Percentiles rank a stretch among this genome's conserved stretches.
Conservation (phyloP, 805 yeast genomes). For the Brettanomyces naardenensis region DNA sequence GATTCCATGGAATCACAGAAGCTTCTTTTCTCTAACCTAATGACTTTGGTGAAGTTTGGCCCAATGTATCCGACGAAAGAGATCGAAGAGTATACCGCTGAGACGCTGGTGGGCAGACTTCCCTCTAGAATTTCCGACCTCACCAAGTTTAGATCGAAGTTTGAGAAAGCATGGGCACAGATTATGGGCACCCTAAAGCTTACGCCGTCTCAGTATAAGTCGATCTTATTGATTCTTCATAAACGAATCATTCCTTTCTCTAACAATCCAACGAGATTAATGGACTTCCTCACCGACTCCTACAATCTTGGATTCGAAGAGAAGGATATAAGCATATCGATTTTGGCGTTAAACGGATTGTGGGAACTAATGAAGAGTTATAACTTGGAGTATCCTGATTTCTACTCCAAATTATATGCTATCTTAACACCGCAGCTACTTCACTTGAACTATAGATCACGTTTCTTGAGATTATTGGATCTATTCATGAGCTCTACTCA, state of each 20-base stretch:
- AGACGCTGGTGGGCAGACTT: slow-evolving; percentile 32
- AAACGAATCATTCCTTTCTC: slow-evolving; percentile 78
- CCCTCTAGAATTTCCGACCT: slow-evolving; percentile 31
- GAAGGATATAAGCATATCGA: slow-evolving; percentile 29
- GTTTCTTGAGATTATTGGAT: slow-evolving; percentile 84
- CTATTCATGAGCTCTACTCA: slow-evolving; percentile 82
- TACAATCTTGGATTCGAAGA: slow-evolving; percentile 40
- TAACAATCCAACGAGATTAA: slow-evolving; percentile 69
- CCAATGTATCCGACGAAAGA: slow-evolving; percentile 26
- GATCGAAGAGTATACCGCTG: slow-evolving; percentile 18
- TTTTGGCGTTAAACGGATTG: slow-evolving; percentile 79
- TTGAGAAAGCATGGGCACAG: slow-evolving; percentile 62
- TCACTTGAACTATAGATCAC: slow-evolving; percentile 72
- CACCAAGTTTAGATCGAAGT: slow-evolving; percentile 46
- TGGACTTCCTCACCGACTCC: slow-evolving; percentile 91
- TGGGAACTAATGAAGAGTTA: slow-evolving; percentile 75
- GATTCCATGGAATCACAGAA: slow-evolving; percentile 6
- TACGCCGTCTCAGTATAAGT: slow-evolving; percentile 50
- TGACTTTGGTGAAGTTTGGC: slow-evolving; percentile 29
- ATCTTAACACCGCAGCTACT: slow-evolving; percentile 69
- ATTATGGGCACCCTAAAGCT: slow-evolving; percentile 39
- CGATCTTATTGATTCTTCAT: slow-evolving; percentile 63
- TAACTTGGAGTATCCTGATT: slow-evolving; percentile 89
- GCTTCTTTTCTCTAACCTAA: slow-evolving; percentile 31
- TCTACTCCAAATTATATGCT: slow-evolving; percentile 73